Base-by-base conservation (phyloP, 1,284 basidiomycete genomes). In the Butyriboletus appendiculatus region DNA sequence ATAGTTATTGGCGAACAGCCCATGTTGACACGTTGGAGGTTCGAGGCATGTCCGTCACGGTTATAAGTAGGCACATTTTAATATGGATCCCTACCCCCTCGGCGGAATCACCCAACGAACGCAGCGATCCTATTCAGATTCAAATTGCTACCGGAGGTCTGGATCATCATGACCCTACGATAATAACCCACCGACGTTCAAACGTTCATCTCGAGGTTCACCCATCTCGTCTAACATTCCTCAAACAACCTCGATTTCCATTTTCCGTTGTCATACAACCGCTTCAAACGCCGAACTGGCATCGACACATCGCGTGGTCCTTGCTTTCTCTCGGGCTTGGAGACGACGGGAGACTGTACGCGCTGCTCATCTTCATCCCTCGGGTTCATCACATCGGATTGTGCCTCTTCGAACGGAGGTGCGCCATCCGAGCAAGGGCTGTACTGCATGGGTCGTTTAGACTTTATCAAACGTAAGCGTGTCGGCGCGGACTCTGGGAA, bases 181-280 rank as follows among this genome's bases (percentile, higher is more conserved):
- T 32, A 9, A 24, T 30, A 15, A 7, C 20, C 43, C 4, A 48
- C n/a, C 26, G 32, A 24, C 8, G 2, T 44, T 50, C 24, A 32
- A 26, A 24, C 8, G 2, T 44, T 50, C 24, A 32, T 26, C 38
- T 43, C 42, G 24, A 24, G 1, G 35, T 39, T 46, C 35, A 26
- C n/a, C 16, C 10, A 2, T 28, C 33, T 6, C 8, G 5, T 24
- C 48, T 57, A 51, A 33, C 50, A 58, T 14, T 44, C 49, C 24
- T 48, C 45, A 7, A 50, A 18, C 38, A 64, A 37, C 51, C 62
- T 50, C 30, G 62, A 58, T 35, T 60, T 57, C 62, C 56, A 51
- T 41, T 52, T 52, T 10, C 53, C 52, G 28, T 42, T 46, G 9
- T 52, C 41, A 14, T 56, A 49, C 42, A 45, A 16, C 43, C 62